Base-by-base conservation (phyloP, 345 rosid species). In the Acer yangbiense region DNA sequence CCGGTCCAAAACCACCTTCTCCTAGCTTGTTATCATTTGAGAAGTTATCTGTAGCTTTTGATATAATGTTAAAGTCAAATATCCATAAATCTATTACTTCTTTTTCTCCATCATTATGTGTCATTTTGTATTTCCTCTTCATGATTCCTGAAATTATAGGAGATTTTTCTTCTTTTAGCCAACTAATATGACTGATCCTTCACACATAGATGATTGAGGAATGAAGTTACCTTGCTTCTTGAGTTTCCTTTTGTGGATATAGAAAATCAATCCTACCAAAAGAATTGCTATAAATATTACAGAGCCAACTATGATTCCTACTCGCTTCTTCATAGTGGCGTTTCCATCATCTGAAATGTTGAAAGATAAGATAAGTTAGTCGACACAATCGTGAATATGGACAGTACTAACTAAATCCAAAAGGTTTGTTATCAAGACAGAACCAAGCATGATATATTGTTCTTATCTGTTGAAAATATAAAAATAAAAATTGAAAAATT, bases 111-210 rank as follows among this genome's bases (percentile, higher is more conserved):
- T 29, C 32, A 29, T 29, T 29, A 29, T 29, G 32, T 29, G 32
- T 29, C 32, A 29, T 29, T 29, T 29, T 29, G 32, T 29, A 29
- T 29, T 29, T 29, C 32, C 32, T 29, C 32, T 29, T 29, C 32
- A 41, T 61, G 80, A 21, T 74, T 81, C 66, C 80, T 85, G 14
- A 85, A 54, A 18, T 67, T 73, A 1, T 1, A 74, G 74, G 64
- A 77, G 73, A 35, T 71, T 82, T 71, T 77, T 79, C 44, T 75
- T 66, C 0, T 18, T 65, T 21, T 77, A 79, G 1, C 81, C 79
- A 70, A 77, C 39, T 1, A 65, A 2, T 27, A 21, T 2, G 12
- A 63, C 39, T 3, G 25, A 63, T 61, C 1, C 41, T 11, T 65
- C 41, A 14, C n/a, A 9, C 0, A 10, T 43, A 44, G 43, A 18